Evolutionary conservation across 306 rosid genomes (phyloP).

Genomic region (apple (Malus domestica)): ASM211411v1 NC_041798.1:40179501-40180000

Average conservation of each 20-base stretch:
- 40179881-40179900: neutral
- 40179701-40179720: neutral
- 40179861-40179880: neutral
- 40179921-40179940: neutral
- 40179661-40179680: neutral
- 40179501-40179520: conserved; percentile 85
- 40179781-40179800: neutral
- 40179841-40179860: neutral
- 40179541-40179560: conserved; percentile 58
- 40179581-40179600: neutral
- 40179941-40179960: too few species aligned
- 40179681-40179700: neutral
- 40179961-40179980: too few species aligned
- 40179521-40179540: conserved; percentile 66
- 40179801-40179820: neutral
- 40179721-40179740: neutral
- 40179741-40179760: neutral
- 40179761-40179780: neutral
- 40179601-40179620: neutral
- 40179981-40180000: too few species aligned
- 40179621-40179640: neutral
- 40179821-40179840: neutral
- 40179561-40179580: conserved; percentile 34
- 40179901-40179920: neutral
- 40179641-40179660: neutral